Conservation (phyloP, 805 yeast genomes). For the Ogataea philodendri region DNA sequence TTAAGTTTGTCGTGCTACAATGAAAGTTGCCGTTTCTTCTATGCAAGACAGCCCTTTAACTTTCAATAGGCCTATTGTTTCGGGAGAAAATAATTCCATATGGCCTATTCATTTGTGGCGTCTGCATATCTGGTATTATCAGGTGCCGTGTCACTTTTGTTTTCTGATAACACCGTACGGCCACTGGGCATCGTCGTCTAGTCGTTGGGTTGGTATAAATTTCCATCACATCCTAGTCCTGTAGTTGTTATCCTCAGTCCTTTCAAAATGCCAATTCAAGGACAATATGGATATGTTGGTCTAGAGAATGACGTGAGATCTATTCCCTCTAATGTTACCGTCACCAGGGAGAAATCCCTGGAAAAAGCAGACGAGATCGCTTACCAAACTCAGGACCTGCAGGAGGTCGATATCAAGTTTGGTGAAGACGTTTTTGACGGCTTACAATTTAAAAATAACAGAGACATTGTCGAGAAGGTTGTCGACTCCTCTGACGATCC, state of each 20-base stretch:
- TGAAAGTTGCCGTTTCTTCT: conserved; percentile 4
- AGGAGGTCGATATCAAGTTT: conserved; percentile 17
- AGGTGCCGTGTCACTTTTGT: conserved; percentile 10
- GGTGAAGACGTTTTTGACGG: conserved; percentile 15
- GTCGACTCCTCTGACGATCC: conserved; percentile 39
- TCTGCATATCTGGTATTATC: conserved; percentile 1
- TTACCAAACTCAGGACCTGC: conserved; percentile 8
- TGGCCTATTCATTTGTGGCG: too few species aligned
- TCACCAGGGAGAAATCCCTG: conserved; percentile 1
- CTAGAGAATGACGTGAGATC: conserved; percentile 15
- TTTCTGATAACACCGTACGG: conserved; percentile 8
- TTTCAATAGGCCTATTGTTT: neutral
- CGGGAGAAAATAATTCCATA: conserved; percentile 6
- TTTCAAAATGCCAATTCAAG: conserved; percentile 15
- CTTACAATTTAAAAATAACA: conserved; percentile 17
- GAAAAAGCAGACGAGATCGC: neutral
- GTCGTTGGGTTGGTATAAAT: too few species aligned
- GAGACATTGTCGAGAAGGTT: conserved; percentile 25
- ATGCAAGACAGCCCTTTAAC: too few species aligned
- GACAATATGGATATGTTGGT: conserved; percentile 6
- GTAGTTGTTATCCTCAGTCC: conserved; percentile 1
- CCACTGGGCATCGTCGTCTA: conserved; percentile 1
- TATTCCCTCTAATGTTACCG: conserved; percentile 6
- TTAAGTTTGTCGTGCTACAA: too few species aligned
- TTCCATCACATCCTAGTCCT: too few species aligned